Evolutionary conservation across 495 filamentous ascomycete species (phyloP).

Genomic region (Penicillium coffeae): DNA sequence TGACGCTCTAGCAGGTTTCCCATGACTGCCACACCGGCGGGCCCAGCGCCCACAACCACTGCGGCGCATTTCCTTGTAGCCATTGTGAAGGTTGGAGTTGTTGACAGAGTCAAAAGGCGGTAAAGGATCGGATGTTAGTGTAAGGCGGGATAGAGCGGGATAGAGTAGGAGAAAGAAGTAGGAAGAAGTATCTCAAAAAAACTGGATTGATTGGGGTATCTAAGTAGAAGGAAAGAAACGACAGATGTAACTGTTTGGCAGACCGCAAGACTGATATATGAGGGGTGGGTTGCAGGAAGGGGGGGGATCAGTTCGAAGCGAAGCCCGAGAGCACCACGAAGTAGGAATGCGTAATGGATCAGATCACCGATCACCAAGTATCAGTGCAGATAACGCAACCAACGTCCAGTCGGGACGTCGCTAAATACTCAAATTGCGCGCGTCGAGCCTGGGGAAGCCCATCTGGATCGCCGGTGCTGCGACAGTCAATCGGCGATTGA

Average conservation of each 20-base stretch:
- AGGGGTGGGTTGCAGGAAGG: conserved; percentile 1
- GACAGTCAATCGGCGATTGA: neutral
- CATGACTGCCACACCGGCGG: conserved; percentile 53
- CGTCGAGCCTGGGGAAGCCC: neutral
- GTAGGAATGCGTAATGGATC: conserved; percentile 11
- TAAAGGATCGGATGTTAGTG: conserved; percentile 2
- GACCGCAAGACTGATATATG: conserved; percentile 8
- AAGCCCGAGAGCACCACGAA: conserved; percentile 11
- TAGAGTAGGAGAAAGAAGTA: conserved; percentile 3
- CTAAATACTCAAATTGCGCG: neutral
- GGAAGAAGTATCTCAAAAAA: conserved; percentile 5
- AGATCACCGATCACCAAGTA: conserved; percentile 16
- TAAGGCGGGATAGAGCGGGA: neutral
- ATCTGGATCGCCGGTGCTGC: neutral
- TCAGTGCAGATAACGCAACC: conserved; percentile 28
- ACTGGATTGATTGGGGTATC: conserved; percentile 22
- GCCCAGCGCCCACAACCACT: conserved; percentile 55
- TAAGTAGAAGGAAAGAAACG: conserved; percentile 13
- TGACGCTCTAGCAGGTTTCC: conserved; percentile 55
- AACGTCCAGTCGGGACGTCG: conserved; percentile 20
- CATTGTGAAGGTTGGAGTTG: conserved; percentile 18
- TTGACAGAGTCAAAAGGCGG: neutral
- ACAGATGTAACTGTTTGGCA: neutral
- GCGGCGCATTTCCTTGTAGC: conserved; percentile 41
- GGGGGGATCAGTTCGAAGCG: conserved; percentile 4